Conservation (phyloP, 805 yeast genomes). For the Wickerhamomyces sydowiorum region DNA sequence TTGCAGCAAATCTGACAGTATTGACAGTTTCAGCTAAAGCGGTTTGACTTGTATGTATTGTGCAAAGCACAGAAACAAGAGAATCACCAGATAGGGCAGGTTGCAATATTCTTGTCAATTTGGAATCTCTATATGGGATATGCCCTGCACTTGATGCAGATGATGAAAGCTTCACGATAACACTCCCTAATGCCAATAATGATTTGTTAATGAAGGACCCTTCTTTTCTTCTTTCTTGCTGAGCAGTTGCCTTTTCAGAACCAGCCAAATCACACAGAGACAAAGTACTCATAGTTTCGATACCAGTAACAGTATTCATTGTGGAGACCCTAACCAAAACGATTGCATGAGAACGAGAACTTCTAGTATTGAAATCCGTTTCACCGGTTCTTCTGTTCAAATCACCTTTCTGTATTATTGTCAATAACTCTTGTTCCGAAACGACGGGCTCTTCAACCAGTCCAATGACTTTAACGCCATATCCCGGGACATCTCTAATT, state of each 20-base stretch:
- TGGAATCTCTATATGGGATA: slow-evolving; percentile 90
- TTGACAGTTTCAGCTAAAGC: slow-evolving; percentile 75
- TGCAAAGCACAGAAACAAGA: slow-evolving; percentile 79
- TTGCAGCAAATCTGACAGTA: slow-evolving; percentile 85
- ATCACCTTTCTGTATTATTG: slow-evolving; percentile 65
- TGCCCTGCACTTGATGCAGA: slow-evolving; percentile 44
- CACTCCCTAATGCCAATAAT: slow-evolving; percentile 82
- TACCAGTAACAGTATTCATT: slow-evolving; percentile 33
- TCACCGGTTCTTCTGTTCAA: slow-evolving; percentile 72
- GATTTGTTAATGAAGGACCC: slow-evolving; percentile 93
- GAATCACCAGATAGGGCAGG: slow-evolving; percentile 90
- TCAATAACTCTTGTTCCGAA: slow-evolving; percentile 54
- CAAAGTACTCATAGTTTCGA: slow-evolving; percentile 48
- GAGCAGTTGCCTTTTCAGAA: slow-evolving; percentile 73
- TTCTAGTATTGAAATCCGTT: slow-evolving; percentile 82
- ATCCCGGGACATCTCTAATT: slow-evolving; percentile 68
- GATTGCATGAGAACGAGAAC: slow-evolving; percentile 90
- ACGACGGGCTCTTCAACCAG: slow-evolving; percentile 55
- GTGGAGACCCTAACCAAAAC: slow-evolving; percentile 58
- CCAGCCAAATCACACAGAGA: slow-evolving; percentile 96
- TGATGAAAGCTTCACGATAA: slow-evolving; percentile 65
- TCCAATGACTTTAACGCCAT: slow-evolving; percentile 74
- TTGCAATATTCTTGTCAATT: slow-evolving; percentile 82
- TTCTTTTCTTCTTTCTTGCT: slow-evolving; percentile 78
- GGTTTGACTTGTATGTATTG: slow-evolving; percentile 62